phyloP scores from a whole-genome alignment of 1,139 yeast genomes.

The Chernovozyma sophiae-reginae region DNA sequence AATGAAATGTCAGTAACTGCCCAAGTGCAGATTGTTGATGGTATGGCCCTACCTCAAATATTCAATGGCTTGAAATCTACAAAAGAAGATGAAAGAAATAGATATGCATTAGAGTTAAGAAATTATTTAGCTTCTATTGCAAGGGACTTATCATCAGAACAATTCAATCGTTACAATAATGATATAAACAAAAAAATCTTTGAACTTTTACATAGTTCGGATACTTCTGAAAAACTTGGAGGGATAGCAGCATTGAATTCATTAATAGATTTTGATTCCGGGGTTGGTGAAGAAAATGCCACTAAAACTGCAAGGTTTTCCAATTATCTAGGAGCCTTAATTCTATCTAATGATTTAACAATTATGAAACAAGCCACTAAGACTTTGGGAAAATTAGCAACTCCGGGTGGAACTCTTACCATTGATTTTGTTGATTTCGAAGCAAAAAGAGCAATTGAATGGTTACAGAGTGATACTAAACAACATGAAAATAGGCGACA shows the following conservation, averaged over 20 bases:
- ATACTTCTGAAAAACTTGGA: slow-evolving; percentile 71
- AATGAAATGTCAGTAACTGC: slow-evolving; percentile 23
- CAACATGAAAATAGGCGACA: slow-evolving; percentile 78
- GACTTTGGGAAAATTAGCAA: slow-evolving; percentile 83
- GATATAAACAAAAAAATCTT: slow-evolving; percentile 85
- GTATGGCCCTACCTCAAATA: slow-evolving; percentile 50
- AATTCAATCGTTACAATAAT: slow-evolving; percentile 73
- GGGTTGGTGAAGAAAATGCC: slow-evolving; percentile 69
- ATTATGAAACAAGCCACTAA: slow-evolving; percentile 85
- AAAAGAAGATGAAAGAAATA: slow-evolving; percentile 47
- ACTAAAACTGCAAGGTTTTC: slow-evolving; percentile 89
- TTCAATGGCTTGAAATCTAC: slow-evolving; percentile 50
- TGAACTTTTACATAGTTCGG: slow-evolving; percentile 76
- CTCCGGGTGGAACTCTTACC: slow-evolving; percentile 83
- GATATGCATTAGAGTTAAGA: slow-evolving; percentile 65
- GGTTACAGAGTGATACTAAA: slow-evolving; percentile 78
- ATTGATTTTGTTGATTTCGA: slow-evolving; percentile 93
- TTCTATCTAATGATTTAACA: slow-evolving; percentile 76
- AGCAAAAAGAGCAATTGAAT: slow-evolving; percentile 83
- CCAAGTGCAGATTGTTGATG: slow-evolving; percentile 41
- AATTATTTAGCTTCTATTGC: slow-evolving; percentile 66
- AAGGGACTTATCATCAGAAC: slow-evolving; percentile 73
- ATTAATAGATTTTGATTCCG: slow-evolving; percentile 70
- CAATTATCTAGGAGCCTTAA: slow-evolving; percentile 75
- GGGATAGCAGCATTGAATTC: slow-evolving; percentile 91